A percentile compares a stretch with the other conserved stretches of the same genome.
These are phyloP conservation scores for Nakazawaea ernobii DNA, from an alignment of 805 yeast species.

Conservation along the genomic window DNA sequence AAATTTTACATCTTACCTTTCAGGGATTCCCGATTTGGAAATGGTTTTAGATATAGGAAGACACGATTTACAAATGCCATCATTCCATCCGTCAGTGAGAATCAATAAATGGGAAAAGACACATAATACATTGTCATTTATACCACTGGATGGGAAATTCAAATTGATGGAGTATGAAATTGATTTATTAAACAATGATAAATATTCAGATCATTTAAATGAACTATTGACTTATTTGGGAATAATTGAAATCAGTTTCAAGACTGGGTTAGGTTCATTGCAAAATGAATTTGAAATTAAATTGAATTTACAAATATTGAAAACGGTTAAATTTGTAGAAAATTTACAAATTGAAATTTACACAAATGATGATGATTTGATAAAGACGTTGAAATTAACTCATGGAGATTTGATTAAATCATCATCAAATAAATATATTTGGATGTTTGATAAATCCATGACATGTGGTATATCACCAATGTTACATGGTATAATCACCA, in stretches of 20 bases:
- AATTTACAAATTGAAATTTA: conserved; percentile 35
- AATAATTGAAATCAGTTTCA: conserved; percentile 47
- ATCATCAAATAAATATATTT: conserved; percentile 50
- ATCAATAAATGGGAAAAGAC: conserved; percentile 41
- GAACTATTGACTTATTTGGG: conserved; percentile 32
- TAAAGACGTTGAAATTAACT: conserved; percentile 60
- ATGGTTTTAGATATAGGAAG: conserved; percentile 44
- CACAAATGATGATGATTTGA: conserved; percentile 21
- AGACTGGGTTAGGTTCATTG: conserved; percentile 44
- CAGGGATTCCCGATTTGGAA: conserved; percentile 72
- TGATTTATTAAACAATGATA: conserved; percentile 34
- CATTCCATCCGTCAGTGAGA: conserved; percentile 68
- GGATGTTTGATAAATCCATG: conserved; percentile 59
- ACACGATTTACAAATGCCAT: conserved; percentile 47
- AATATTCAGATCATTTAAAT: conserved; percentile 18
- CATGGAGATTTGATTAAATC: conserved; percentile 66
- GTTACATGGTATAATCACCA: conserved; percentile 49
- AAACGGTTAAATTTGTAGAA: conserved; percentile 41
- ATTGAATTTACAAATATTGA: conserved; percentile 39
- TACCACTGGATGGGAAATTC: conserved; percentile 85
- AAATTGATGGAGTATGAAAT: conserved; percentile 58
- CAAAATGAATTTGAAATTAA: conserved; percentile 60
- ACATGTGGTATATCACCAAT: conserved; percentile 64
- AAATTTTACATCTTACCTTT: conserved; percentile 59
- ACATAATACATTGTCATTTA: conserved; percentile 48